These are phyloP conservation scores for Hypoxylon rubiginosum DNA, from an alignment of 2,329 filamentous ascomycete genomes.

Conservation along the genomic window DNA sequence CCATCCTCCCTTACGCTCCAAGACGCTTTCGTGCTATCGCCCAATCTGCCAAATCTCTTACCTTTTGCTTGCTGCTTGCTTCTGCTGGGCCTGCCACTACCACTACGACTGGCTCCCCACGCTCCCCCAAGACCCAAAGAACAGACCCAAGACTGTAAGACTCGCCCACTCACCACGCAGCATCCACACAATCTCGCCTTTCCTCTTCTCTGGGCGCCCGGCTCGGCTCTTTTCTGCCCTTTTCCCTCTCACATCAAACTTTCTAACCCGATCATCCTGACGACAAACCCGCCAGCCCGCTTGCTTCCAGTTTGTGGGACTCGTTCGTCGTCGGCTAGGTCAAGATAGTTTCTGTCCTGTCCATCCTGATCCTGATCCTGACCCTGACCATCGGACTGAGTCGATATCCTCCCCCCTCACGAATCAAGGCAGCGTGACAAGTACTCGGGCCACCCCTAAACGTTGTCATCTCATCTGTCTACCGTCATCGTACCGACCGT, in stretches of 20 bases:
- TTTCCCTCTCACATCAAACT: slow-evolving; percentile 37
- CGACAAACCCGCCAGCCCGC: slow-evolving; percentile 31
- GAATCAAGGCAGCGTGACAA: slow-evolving; percentile 33
- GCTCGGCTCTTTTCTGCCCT: slow-evolving; percentile 30
- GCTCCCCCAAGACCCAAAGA: no score
- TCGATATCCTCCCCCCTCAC: slow-evolving; percentile 24
- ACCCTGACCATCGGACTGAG: slow-evolving; percentile 32
- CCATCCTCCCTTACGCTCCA: slow-evolving; percentile 29
- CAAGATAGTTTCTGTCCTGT: slow-evolving; percentile 27
- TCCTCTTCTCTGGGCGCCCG: slow-evolving; percentile 37
- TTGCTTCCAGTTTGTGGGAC: slow-evolving; percentile 34
- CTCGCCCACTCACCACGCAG: slow-evolving; percentile 19
- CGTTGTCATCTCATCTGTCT: not conserved
- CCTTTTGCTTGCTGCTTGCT: slow-evolving; percentile 2
- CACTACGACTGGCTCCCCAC: slow-evolving; percentile 27
- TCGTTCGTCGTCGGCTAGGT: slow-evolving; percentile 29
- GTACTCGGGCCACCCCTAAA: slow-evolving; percentile 16
- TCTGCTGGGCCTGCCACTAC: slow-evolving; percentile 1
- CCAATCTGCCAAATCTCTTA: slow-evolving; percentile 40
- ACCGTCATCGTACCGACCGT: slow-evolving; percentile 32
- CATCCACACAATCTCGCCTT: slow-evolving; percentile 28
- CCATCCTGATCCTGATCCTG: no score
- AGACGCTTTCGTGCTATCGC: slow-evolving; percentile 35
- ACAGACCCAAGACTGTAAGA: no score
- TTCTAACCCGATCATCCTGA: slow-evolving; percentile 36